These are phyloP conservation scores for Parasarocladium wereldwijsianum DNA, from an alignment of 2,329 filamentous ascomycete species.

Conservation along the genomic window DNA sequence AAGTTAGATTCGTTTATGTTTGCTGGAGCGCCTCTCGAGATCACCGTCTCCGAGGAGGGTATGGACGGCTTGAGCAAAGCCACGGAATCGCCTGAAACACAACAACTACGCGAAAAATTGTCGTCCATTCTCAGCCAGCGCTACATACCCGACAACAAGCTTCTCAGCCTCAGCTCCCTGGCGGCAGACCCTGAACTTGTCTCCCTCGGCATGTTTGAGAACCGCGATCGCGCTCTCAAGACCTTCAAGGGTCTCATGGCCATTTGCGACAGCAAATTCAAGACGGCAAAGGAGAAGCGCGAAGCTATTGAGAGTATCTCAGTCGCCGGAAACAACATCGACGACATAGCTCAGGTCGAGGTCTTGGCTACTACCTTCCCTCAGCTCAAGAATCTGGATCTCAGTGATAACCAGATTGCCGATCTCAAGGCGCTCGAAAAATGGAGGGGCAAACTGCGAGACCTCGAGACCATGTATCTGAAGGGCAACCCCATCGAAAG, in stretches of 20 bases:
- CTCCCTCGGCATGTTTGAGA: slow-evolving; percentile 62
- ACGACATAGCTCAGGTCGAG: slow-evolving; percentile 57
- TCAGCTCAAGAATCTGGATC: slow-evolving; percentile 74
- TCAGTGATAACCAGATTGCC: slow-evolving; percentile 69
- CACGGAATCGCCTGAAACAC: slow-evolving; percentile 34
- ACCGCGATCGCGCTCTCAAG: slow-evolving; percentile 59
- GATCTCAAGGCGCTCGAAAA: slow-evolving; percentile 51
- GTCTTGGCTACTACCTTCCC: slow-evolving; percentile 67
- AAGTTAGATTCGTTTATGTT: slow-evolving; percentile 57
- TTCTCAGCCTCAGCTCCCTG: slow-evolving; percentile 72
- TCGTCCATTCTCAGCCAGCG: slow-evolving; percentile 57
- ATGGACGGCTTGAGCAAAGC: slow-evolving; percentile 18
- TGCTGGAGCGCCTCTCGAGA: slow-evolving; percentile 46
- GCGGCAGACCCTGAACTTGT: slow-evolving; percentile 57
- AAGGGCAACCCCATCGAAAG: slow-evolving; percentile 60
- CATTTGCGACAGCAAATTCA: slow-evolving; percentile 67
- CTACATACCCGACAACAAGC: slow-evolving; percentile 56
- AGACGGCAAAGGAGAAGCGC: slow-evolving; percentile 53
- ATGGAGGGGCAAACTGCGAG: slow-evolving; percentile 68
- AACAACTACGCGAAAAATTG: slow-evolving; percentile 54
- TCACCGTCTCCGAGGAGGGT: slow-evolving; percentile 32
- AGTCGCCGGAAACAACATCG: slow-evolving; percentile 65
- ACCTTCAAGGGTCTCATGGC: slow-evolving; percentile 88
- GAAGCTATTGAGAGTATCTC: slow-evolving; percentile 72
- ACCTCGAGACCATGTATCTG: slow-evolving; percentile 69